Conservation (phyloP, 768 basidiomycete genomes). For the Peribolospora baueri region DNA sequence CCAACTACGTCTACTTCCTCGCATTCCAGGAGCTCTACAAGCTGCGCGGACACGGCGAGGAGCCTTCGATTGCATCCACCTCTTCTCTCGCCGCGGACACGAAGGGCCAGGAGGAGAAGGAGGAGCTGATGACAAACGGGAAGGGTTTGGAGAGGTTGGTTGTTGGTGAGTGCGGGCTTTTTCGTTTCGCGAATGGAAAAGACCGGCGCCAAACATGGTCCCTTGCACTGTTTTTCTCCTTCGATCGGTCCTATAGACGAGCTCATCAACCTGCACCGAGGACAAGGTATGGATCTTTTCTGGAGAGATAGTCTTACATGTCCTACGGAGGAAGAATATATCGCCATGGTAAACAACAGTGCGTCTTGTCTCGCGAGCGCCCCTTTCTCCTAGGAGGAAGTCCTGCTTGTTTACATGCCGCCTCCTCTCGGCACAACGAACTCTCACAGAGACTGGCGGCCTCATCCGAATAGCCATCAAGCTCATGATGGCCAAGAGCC, state of each 20-base stretch:
- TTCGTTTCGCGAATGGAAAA: neutral
- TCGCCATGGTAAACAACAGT: conserved; percentile 95
- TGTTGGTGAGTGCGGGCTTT: conserved; percentile 30
- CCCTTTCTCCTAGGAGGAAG: neutral
- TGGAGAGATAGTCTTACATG: conserved; percentile 82
- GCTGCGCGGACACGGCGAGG: conserved; percentile 20
- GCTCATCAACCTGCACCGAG: conserved; percentile 66
- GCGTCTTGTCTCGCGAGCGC: conserved; percentile 15
- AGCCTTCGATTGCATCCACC: neutral
- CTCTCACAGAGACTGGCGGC: conserved; percentile 61
- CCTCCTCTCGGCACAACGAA: neutral
- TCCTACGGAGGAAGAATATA: conserved; percentile 82
- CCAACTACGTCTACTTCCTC: conserved; percentile 89
- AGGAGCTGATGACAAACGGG: conserved; percentile 5
- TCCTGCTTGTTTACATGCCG: neutral
- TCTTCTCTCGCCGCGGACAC: neutral
- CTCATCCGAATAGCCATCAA: conserved; percentile 77
- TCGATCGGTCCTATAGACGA: conserved; percentile 26
- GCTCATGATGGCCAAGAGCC: conserved; percentile 63
- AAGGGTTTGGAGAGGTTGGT: conserved; percentile 38
- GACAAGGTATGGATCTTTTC: conserved; percentile 78
- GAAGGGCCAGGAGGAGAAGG: neutral
- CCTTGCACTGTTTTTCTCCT: conserved; percentile 17
- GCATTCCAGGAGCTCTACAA: conserved; percentile 64
- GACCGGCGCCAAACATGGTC: neutral